Evolutionary conservation across 495 filamentous ascomycete species (phyloP).

Genomic region (Penicillium crystallinum): DNA sequence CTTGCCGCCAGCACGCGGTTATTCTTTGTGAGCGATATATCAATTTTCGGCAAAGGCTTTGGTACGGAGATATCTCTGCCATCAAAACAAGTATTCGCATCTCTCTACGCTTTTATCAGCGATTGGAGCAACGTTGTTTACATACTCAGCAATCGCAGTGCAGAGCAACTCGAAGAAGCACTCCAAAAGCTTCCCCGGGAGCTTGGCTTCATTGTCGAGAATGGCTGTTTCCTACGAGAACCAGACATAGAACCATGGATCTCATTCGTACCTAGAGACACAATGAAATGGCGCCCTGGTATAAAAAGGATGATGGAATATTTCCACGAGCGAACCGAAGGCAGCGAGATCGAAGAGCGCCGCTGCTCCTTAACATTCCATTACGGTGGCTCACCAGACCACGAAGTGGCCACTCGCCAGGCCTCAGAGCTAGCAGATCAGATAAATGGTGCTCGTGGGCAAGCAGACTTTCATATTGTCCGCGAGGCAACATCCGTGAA

Average conservation of each 20-base stretch:
- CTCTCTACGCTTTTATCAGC: conserved; percentile 59
- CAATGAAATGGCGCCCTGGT: conserved; percentile 64
- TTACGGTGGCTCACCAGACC: conserved; percentile 67
- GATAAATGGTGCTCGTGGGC: conserved; percentile 78
- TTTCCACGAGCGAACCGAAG: conserved; percentile 79
- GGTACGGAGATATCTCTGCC: conserved; percentile 9
- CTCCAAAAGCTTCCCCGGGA: conserved; percentile 55
- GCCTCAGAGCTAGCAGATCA: conserved; percentile 79
- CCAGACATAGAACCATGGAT: conserved; percentile 55
- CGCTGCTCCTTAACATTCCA: conserved; percentile 75
- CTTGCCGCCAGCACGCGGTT: conserved; percentile 52
- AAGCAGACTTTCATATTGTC: conserved; percentile 70
- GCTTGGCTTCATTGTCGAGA: conserved; percentile 82
- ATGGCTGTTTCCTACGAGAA: conserved; percentile 72
- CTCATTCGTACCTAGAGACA: conserved; percentile 60
- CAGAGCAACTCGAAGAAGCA: conserved; percentile 68
- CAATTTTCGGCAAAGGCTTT: conserved; percentile 63
- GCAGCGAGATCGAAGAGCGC: conserved; percentile 69
- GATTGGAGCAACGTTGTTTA: conserved; percentile 74
- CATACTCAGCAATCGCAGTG: conserved; percentile 72
- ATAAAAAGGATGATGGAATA: conserved; percentile 71
- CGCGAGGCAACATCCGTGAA: conserved; percentile 63
- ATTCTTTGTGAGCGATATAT: conserved; percentile 81
- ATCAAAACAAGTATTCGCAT: conserved; percentile 59
- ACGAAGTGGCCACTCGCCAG: conserved; percentile 60